phyloP scores from a whole-genome alignment of 108 stramenopile genomes.

The Nitzschia sp. region DNA sequence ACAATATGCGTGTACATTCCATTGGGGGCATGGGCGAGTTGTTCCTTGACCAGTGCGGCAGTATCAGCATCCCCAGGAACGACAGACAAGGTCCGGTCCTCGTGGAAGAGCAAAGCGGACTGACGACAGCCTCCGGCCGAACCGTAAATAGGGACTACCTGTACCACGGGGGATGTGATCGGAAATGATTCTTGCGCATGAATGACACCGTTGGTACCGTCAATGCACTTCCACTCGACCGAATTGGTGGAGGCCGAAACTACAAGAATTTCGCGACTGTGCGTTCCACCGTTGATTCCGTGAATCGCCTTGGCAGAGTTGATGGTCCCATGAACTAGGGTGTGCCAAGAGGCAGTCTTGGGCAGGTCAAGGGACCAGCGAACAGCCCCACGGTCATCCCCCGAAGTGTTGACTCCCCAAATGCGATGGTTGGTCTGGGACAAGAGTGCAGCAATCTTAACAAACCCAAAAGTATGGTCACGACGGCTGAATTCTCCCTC shows the following conservation, averaged over 20 bases:
- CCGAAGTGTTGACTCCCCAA: conserved; percentile 62
- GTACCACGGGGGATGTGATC: conserved; percentile 48
- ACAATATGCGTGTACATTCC: conserved; percentile 74
- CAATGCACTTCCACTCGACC: conserved; percentile 76
- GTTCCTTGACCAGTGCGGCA: conserved; percentile 31
- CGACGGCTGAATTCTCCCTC: conserved; percentile 35
- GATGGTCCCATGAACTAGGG: conserved; percentile 75
- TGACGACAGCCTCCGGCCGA: conserved; percentile 62
- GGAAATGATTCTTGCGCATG: conserved; percentile 46
- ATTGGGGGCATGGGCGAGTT: conserved; percentile 40
- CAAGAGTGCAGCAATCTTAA: conserved; percentile 73
- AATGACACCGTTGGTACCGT: conserved; percentile 68
- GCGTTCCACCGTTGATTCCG: conserved; percentile 69
- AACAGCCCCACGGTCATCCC: conserved; percentile 44
- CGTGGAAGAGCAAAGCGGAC: conserved; percentile 59
- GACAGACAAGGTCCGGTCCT: conserved; percentile 53
- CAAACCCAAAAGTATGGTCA: conserved; percentile 77
- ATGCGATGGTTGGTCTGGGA: conserved; percentile 58
- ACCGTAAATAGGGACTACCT: conserved; percentile 69
- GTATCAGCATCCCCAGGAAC: conserved; percentile 54
- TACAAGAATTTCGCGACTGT: conserved; percentile 68
- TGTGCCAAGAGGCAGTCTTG: conserved; percentile 57
- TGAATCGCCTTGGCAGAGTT: conserved; percentile 51
- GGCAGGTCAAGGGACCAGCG: conserved; percentile 66
- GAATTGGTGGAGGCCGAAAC: conserved; percentile 37